Evolutionary conservation across 805 yeast species (phyloP).

Genomic region (Suhomyces emberorum): DNA sequence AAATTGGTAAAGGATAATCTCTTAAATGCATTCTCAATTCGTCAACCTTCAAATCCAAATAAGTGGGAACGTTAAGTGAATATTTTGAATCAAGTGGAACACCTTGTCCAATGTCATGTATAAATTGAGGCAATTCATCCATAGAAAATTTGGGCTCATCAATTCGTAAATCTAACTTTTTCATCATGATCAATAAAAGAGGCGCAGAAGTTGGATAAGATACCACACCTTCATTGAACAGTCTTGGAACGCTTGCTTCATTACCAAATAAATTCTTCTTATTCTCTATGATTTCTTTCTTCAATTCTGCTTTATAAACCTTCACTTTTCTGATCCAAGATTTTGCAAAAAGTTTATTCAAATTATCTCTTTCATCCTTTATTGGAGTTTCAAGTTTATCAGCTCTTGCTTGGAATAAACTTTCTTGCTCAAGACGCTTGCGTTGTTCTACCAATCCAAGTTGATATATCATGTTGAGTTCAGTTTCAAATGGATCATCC

Average conservation of each 20-base stretch:
- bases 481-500: constrained; percentile 44
- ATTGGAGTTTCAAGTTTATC: not conserved
- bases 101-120: constrained; percentile 76
- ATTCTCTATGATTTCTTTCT: constrained; percentile 37
- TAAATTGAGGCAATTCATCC: constrained; percentile 51
- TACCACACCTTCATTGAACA: constrained; percentile 23
- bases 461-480: constrained; percentile 40
- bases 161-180: constrained; percentile 22
- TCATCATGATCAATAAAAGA: constrained; percentile 28
- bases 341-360: constrained; percentile 48
- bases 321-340: constrained; percentile 73
- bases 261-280: constrained; percentile 33
- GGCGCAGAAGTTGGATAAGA: constrained; percentile 36
- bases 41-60: constrained; percentile 50
- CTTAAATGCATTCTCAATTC: constrained; percentile 71
- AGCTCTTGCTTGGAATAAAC: constrained; percentile 20
- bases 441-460: constrained; percentile 39
- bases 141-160: constrained; percentile 26
- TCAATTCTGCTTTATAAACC: constrained; percentile 37
- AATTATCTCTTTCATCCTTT: constrained; percentile 2
- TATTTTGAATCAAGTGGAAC: constrained; percentile 68
- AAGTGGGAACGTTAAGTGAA: constrained; percentile 65
- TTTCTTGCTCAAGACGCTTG: constrained; percentile 31
- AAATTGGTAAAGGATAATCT: constrained; percentile 83
- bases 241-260: constrained; percentile 18